Evolutionary conservation across 257 asterid species (phyloP).

Genomic region (Fraxinus quadrangulata): DNA sequence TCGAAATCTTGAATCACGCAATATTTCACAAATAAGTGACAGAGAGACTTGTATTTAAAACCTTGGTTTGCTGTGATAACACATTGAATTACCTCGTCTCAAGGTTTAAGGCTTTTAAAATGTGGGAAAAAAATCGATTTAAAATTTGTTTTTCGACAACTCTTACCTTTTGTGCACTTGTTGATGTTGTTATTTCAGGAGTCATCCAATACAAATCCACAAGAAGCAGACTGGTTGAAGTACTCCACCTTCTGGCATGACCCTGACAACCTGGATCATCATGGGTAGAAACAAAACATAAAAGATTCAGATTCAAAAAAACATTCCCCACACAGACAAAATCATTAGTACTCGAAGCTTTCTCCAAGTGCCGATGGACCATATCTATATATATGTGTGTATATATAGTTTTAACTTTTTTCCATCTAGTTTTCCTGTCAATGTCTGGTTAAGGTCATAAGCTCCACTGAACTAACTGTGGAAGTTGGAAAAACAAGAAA

Average conservation of each 20-base stretch:
- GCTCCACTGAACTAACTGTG: conserved; percentile 35
- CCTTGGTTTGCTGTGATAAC: not conserved
- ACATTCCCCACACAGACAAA: conserved; percentile 29
- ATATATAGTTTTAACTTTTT: conserved; percentile 23
- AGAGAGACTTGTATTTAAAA: not conserved
- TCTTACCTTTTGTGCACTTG: not conserved
- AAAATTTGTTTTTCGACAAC: no score
- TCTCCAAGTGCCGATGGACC: conserved; percentile 44
- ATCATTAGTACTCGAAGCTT: conserved; percentile 39
- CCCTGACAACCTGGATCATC: conserved; percentile 94
- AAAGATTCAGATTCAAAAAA: not conserved
- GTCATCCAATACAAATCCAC: conserved; percentile 63
- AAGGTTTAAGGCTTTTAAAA: not conserved
- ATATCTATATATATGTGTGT: conserved; percentile 11
- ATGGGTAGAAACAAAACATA: conserved; percentile 47
- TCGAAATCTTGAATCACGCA: not conserved
- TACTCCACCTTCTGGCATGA: conserved; percentile 94
- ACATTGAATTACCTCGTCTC: no score
- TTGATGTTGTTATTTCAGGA: conserved; percentile 53
- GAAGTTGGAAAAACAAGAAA: conserved; percentile 57
- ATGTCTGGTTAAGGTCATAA: no score
- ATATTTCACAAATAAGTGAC: not conserved
- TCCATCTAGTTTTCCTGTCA: conserved; percentile 30
- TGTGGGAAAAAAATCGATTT: not conserved
- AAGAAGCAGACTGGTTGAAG: conserved; percentile 96